A percentile compares a stretch with the other conserved stretches of the same genome.
These are phyloP conservation scores for Perkinsus chesapeaki DNA, from an alignment of 169 alveolate genomes.

Conservation along the genomic window DNA sequence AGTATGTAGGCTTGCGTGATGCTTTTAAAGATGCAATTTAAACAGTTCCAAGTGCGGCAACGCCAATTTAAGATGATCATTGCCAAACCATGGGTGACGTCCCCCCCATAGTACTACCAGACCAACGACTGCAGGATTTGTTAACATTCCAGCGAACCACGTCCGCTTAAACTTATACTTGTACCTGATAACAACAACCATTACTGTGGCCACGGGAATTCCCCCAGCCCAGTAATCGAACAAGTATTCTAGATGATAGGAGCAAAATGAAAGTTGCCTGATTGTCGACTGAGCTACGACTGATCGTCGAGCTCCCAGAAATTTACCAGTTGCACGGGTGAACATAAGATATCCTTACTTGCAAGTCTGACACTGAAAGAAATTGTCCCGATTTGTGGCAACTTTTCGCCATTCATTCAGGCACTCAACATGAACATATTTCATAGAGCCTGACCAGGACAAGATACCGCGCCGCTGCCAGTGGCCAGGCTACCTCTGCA, in stretches of 20 bases:
- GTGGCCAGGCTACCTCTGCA: not conserved
- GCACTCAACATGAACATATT: not conserved
- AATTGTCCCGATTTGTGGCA: not conserved
- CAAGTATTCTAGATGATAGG: too few relatives aligned
- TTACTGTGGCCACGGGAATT: too few relatives aligned
- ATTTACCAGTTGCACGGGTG: too few relatives aligned
- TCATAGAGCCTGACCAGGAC: not conserved
- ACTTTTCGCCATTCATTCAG: not conserved
- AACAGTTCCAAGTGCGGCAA: too few relatives aligned
- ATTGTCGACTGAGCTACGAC: too few relatives aligned
- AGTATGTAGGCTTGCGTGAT: too few relatives aligned
- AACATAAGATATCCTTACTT: not conserved
- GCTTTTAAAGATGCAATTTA: too few relatives aligned
- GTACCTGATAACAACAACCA: not conserved
- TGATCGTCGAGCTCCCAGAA: too few relatives aligned
- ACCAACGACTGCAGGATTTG: not conserved
- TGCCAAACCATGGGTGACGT: not conserved
- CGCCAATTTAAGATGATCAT: too few relatives aligned
- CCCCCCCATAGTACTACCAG: not conserved
- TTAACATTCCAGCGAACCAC: not conserved
- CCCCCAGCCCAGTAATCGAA: too few relatives aligned
- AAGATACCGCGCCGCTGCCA: not conserved
- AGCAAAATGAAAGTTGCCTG: too few relatives aligned
- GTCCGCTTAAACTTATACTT: not conserved
- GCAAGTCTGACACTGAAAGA: not conserved